phyloP scores from a whole-genome alignment of 2,329 filamentous ascomycete species.

The Phyllosticta citribraziliensis region DNA sequence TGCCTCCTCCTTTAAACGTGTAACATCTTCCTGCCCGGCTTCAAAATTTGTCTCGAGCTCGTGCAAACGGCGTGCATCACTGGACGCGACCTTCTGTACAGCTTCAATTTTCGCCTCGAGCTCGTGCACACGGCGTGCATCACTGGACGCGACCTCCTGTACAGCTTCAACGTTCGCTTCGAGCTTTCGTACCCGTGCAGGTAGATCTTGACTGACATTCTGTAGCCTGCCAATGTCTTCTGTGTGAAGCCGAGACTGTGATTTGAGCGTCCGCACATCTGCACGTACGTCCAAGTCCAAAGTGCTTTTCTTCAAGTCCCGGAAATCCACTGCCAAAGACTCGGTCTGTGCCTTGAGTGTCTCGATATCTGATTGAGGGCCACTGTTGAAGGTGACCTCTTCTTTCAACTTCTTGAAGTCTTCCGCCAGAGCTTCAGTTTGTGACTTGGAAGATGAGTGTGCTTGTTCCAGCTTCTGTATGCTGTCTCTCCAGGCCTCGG shows the following conservation, averaged over 20 bases:
- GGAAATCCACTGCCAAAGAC: background rate
- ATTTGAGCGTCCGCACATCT: background rate
- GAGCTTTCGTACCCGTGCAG: background rate
- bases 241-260: background rate
- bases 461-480: background rate
- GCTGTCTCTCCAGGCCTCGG: background rate
- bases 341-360: too few species aligned
- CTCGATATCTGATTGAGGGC: too few species aligned
- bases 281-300: background rate
- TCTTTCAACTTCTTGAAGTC: background rate
- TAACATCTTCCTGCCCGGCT: background rate
- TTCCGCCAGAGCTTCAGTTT: background rate
- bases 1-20: background rate
- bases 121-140: background rate
- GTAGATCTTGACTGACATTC: background rate
- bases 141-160: background rate
- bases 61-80: background rate
- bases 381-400: too few species aligned
- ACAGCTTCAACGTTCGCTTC: background rate
- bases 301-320: background rate
- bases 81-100: background rate
- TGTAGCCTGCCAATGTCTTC: background rate
- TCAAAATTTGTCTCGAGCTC: background rate
- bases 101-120: background rate
- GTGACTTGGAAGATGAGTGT: too few species aligned